Conservation (phyloP, 345 rosid genomes). For the Hibiscus tridactylites region DNA sequence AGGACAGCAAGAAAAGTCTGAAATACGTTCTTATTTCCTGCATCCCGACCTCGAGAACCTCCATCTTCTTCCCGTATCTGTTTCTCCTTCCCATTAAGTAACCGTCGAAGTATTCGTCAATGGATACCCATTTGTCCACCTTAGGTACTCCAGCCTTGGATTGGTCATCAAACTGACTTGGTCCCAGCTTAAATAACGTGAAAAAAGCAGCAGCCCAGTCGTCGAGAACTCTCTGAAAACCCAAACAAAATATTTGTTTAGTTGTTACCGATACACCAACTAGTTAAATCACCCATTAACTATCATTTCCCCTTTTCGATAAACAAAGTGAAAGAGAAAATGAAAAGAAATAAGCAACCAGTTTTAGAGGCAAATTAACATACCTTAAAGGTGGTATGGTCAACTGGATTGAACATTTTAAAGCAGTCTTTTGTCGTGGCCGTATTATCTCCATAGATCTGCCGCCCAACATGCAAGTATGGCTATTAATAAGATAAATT, state of each 20-base stretch:
- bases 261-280: not conserved
- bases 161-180: slow-evolving; percentile 30
- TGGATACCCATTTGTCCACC: slow-evolving; percentile 62
- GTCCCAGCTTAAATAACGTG: slow-evolving; percentile 59
- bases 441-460: not conserved
- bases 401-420: not conserved
- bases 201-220: slow-evolving; percentile 17
- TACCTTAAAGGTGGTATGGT: not conserved
- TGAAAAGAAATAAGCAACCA: not conserved
- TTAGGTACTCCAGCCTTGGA: slow-evolving; percentile 28
- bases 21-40: slow-evolving; percentile 92
- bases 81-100: slow-evolving; percentile 81
- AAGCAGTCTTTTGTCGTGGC: not conserved
- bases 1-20: slow-evolving; percentile 85
- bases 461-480: not conserved
- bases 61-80: slow-evolving; percentile 75
- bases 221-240: not conserved
- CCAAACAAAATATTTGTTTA: not conserved
- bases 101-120: slow-evolving; percentile 86
- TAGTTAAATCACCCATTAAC: not conserved
- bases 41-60: slow-evolving; percentile 88
- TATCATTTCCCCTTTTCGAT: too few relatives aligned
- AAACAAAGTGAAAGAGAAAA: not conserved
- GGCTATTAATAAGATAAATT: not conserved
- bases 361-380: not conserved